Evolutionary conservation across 306 rosid species (phyloP), one percentile per base, ranked within the genome.

Genomic region (Hippophae tibetana): DNA sequence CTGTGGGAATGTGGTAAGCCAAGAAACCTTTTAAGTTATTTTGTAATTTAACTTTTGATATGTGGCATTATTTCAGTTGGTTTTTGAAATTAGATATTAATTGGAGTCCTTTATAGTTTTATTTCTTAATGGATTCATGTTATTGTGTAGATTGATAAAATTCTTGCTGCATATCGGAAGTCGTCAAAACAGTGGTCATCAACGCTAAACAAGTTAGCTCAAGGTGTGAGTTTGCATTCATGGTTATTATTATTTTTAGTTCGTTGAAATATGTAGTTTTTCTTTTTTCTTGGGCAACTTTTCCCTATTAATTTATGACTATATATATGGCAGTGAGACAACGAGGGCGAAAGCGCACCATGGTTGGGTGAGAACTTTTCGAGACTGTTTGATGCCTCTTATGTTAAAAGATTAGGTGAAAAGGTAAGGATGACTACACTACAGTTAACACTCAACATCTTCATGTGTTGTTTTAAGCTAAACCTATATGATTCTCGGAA

Each of bases 141-240:
- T 57, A 48, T 42, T 61, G 62, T 58, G 9, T 63, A 78, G 81
- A 82, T 80, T 59, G 87, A 80, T 26, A 65, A 26, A 38, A 79
- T 65, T 64, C 71, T 92, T 40, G 71, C 78, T 69, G 84, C 95
- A 1, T 92, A 92, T 69, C 79, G 89, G 26, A 87, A 83, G 71
- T 81, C 93, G 44, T 87, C 98, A 14, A 87, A 87, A 71, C 95
- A 92, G 78, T 92, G 96, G 98, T 92, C 92, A 18, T 74, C 92
- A 56, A 83, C 95, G 5, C 59, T 78, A 27, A 80, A 80, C 66
- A 80, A 72, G 72, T 73, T 78, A 59, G 79, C 84, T 8, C 78
- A 82, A 78, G 87, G 84, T 82, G 18, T 10, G 54, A 31, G 41
- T 6, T 46, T 58, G 5, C 38, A 63, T 31, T 45, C 31, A 5